Conservation (phyloP, 73 alveolate species). For the Stentor coeruleus region DNA sequence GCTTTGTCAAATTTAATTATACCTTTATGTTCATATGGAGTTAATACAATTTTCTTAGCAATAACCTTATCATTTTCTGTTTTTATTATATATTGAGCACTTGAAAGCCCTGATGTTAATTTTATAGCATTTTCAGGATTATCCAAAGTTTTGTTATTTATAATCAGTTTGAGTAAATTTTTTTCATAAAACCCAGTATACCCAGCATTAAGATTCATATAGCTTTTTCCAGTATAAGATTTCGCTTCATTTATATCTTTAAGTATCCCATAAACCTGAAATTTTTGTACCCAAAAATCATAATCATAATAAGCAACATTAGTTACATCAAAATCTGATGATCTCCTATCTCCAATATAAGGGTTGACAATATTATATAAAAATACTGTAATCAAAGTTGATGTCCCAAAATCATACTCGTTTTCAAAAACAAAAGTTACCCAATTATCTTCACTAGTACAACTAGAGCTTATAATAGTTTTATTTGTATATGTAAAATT, state of each 20-base stretch:
- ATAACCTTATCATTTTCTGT: background rate
- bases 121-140: background rate
- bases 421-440: background rate
- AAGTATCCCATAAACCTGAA: background rate
- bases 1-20: background rate
- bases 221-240: background rate
- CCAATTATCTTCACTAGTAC: background rate
- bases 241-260: background rate
- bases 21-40: background rate
- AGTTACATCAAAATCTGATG: background rate
- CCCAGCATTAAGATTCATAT: background rate
- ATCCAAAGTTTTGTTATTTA: background rate
- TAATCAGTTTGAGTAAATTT: no score
- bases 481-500: no score
- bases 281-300: background rate
- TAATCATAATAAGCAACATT: no score
- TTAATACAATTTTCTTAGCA: background rate
- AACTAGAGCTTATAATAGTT: background rate
- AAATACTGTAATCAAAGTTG: no score
- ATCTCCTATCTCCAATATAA: background rate
- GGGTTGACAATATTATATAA: background rate
- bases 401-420: background rate
- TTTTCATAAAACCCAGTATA: background rate
- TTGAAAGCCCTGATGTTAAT: background rate
- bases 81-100: background rate